A percentile compares a stretch with the other conserved stretches of the same genome.
phyloP scores from a whole-genome alignment of 1,284 basidiomycete genomes.

The Violaceomyces palustris region DNA sequence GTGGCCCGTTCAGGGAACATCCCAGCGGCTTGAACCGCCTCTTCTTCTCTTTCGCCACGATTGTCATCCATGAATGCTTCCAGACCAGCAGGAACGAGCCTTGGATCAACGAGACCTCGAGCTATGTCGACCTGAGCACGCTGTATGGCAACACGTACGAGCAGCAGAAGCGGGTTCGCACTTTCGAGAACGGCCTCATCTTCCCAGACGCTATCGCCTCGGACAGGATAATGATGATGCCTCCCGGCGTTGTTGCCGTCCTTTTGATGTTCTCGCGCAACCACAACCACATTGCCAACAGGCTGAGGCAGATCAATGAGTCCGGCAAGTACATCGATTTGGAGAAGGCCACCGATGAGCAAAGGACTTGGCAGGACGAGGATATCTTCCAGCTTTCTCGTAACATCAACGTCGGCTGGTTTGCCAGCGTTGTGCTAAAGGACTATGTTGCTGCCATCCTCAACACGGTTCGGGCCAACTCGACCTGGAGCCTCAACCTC shows the following conservation, averaged over 20 bases:
- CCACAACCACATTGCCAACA: conserved; percentile 72
- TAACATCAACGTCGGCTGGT: conserved; percentile 18
- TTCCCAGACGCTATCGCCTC: conserved; percentile 72
- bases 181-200: conserved; percentile 56
- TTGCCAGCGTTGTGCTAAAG: conserved; percentile 12
- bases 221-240: conserved; percentile 65
- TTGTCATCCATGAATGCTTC: conserved; percentile 24
- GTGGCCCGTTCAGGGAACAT: conserved; percentile 12
- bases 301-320: conserved; percentile 58
- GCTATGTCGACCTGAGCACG: conserved; percentile 71
- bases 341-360: too few species aligned
- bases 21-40: conserved; percentile 11
- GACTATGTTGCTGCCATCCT: conserved; percentile 23
- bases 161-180: conserved; percentile 60
- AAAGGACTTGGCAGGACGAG: conserved; percentile 20
- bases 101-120: conserved; percentile 63
- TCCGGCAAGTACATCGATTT: conserved; percentile 5
- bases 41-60: conserved; percentile 12
- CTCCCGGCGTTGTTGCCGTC: conserved; percentile 65
- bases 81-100: conserved; percentile 9
- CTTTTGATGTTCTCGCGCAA: conserved; percentile 61
- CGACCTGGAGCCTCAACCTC: conserved; percentile 11
- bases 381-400: conserved; percentile 55
- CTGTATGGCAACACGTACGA: conserved; percentile 64
- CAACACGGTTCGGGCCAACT: conserved; percentile 13